Evolutionary conservation across 495 filamentous ascomycete genomes (phyloP), one percentile per base, ranked within the genome.

Genomic region (Lasiosphaeria hispida): DNA sequence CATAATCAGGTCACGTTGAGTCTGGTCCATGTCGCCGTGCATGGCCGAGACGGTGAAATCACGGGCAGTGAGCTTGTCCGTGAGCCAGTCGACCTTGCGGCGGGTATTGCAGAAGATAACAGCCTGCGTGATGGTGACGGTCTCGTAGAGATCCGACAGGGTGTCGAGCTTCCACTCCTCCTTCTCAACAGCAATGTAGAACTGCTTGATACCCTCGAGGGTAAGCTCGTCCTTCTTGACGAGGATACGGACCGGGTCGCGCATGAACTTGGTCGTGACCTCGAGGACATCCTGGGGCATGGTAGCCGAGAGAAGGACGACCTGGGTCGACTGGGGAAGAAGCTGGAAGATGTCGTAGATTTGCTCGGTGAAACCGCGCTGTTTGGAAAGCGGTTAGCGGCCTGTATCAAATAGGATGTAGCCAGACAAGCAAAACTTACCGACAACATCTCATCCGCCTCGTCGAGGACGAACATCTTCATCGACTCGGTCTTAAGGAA

Each of bases 71-170:
- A 99, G 92, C 83, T 97, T 99, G 75, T 97, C 94, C 17, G 94
- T 96, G 56, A 99, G 77, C 94, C 94, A 99, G 77, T 99, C 94
- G 55, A 99, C 94, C 88, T 99, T 99, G 71, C 95, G 84, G 66
- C 94, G 88, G 11, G 94, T 99, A 79, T 99, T 99, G 83, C 94
- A 99, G 85, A 99, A 99, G 73, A 99, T 99, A 67, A 99, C 94
- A 9, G 94, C 94, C 74, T 99, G 94, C 14, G 94, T 99, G 72
- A 99, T 99, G 53, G 94, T 99, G 59, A 99, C 77, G 7, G 94
- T 99, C 70, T 99, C 94, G 81, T 99, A 99, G 23, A 99, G 87
- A 80, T 99, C 94, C 69, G 91, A 97, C 8, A 99, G 85, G n/a
- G 94, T 99, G 69, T 99, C 94, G 62, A 99, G 92, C 69, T 99